Conservation (phyloP, 1,284 basidiomycete species). For the Sanghuangporus sanghuang region DNA sequence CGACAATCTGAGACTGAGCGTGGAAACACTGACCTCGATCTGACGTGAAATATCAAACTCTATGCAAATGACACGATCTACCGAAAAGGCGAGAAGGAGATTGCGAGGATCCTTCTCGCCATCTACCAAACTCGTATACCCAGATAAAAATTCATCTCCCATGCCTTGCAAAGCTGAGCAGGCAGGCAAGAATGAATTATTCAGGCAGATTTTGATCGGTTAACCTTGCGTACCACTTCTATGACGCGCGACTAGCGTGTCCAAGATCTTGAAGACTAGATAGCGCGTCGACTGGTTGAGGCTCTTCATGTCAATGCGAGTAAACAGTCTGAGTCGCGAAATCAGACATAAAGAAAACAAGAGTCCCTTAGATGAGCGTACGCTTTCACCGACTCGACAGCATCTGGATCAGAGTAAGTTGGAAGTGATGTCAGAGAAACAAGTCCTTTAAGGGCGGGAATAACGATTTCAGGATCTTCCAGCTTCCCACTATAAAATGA, state of each 20-base stretch:
- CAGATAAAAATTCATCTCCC: conserved; percentile 67
- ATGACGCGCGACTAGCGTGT: conserved; percentile 73
- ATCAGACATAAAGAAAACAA: neutral
- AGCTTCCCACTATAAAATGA: conserved; percentile 85
- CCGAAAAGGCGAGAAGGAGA: conserved; percentile 84
- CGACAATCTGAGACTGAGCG: neutral
- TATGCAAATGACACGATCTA: conserved; percentile 78
- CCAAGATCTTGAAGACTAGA: conserved; percentile 78
- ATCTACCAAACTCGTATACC: conserved; percentile 79
- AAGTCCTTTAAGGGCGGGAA: conserved; percentile 74
- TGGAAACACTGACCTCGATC: conserved; percentile 61
- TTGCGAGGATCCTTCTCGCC: conserved; percentile 99
- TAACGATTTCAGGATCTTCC: conserved; percentile 77
- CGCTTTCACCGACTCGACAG: conserved; percentile 63
- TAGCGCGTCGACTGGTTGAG: conserved; percentile 83
- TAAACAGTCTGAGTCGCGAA: conserved; percentile 54
- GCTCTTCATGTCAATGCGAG: conserved; percentile 75
- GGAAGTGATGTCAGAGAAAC: conserved; percentile 61
- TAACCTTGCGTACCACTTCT: conserved; percentile 47
- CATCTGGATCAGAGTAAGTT: conserved; percentile 69
- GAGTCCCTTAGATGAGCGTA: conserved; percentile 33
- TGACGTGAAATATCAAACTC: conserved; percentile 79
- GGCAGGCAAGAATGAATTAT: conserved; percentile 5
- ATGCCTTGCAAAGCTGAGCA: conserved; percentile 61
- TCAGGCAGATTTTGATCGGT: neutral